A percentile compares a stretch with the other conserved stretches of the same genome.
phyloP scores from a whole-genome alignment of 2,329 filamentous ascomycete genomes.

The Alternaria ventricosa region DNA sequence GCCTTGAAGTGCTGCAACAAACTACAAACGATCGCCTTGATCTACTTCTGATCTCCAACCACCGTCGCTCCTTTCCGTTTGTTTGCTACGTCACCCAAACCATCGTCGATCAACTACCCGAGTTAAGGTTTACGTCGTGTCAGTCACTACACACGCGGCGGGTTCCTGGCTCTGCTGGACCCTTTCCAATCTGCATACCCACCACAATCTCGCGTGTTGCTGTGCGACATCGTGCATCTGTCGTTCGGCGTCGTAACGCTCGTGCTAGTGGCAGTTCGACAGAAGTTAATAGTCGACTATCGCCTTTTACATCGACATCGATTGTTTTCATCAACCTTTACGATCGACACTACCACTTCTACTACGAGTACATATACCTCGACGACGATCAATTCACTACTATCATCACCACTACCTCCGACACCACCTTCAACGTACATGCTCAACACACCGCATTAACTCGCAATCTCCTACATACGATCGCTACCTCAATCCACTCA shows the following conservation, averaged over 20 bases:
- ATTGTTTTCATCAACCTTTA: background rate
- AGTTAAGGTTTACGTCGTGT: background rate
- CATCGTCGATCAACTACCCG: background rate
- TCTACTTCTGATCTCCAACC: conserved; percentile 1
- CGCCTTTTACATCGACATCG: background rate
- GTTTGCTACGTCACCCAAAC: conserved; percentile 1
- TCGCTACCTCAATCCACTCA: background rate
- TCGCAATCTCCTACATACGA: background rate
- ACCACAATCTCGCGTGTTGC: conserved; percentile 24
- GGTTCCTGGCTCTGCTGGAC: conserved; percentile 6
- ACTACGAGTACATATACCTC: background rate
- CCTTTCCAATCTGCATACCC: conserved; percentile 12
- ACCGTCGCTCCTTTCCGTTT: conserved; percentile 16
- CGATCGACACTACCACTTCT: background rate
- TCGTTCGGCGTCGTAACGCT: background rate
- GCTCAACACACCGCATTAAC: background rate
- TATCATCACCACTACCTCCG: background rate
- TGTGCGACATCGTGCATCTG: conserved; percentile 14
- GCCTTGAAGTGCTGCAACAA: conserved; percentile 28
- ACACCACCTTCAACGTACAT: background rate
- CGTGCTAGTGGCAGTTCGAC: background rate
- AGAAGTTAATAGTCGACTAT: background rate
- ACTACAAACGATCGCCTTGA: background rate
- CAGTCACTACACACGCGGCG: background rate
- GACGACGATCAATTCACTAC: background rate